A percentile compares a stretch with the other conserved stretches of the same genome.
Conservation (phyloP, 192 early-diverging fungal species). For the Dissophora globulifera region DNA sequence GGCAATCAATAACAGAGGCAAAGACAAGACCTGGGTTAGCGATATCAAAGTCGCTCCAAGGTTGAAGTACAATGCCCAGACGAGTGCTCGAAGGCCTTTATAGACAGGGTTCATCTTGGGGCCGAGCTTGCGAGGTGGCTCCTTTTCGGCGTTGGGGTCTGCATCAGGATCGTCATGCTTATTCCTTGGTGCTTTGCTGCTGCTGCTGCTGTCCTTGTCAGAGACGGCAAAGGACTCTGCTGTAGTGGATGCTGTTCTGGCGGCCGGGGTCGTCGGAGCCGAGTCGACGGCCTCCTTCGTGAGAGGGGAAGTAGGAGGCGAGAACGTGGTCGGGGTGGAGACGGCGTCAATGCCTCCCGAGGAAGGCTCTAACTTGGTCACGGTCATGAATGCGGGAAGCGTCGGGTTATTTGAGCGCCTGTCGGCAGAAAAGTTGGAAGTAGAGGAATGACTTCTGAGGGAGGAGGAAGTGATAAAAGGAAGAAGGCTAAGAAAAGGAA, state of each 20-base stretch:
- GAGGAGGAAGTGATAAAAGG: constrained; percentile 15
- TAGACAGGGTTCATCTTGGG: constrained; percentile 51
- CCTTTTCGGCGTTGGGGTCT: not conserved
- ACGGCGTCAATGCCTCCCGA: not conserved
- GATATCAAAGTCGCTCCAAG: constrained; percentile 42
- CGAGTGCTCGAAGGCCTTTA: constrained; percentile 26
- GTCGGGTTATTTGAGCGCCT: too few relatives aligned
- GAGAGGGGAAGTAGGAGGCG: constrained; percentile 11
- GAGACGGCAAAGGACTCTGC: too few relatives aligned
- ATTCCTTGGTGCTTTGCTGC: not conserved
- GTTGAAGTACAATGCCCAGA: constrained; percentile 43
- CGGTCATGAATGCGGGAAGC: constrained; percentile 41
- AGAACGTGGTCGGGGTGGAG: constrained; percentile 2
- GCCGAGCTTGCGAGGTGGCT: constrained; percentile 4
- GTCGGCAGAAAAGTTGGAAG: too few relatives aligned
- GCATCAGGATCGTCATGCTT: constrained; percentile 8
- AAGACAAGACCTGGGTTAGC: constrained; percentile 43
- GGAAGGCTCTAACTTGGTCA: constrained; percentile 29
- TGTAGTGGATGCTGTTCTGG: constrained; percentile 5
- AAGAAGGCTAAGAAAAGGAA: constrained; percentile 2
- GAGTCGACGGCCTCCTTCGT: constrained; percentile 1
- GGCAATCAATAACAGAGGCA: constrained; percentile 36
- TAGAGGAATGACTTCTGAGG: not conserved
- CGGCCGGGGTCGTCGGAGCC: constrained; percentile 9
- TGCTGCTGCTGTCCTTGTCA: too few relatives aligned